Base-by-base conservation (phyloP, 768 basidiomycete genomes). In the Pulveroboletus sp. region DNA sequence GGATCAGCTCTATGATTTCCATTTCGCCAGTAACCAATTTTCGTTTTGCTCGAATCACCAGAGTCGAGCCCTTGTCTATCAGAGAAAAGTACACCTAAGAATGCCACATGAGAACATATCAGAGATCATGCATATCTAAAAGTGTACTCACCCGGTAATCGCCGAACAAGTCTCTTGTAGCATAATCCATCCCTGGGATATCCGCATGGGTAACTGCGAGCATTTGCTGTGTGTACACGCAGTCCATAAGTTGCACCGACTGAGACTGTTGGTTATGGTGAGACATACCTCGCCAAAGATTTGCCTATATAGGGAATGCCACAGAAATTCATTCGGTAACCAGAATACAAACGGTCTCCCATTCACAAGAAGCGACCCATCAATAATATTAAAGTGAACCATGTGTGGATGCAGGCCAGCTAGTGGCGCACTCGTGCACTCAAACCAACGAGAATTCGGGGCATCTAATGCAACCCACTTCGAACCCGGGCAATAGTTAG, bases 361-460 rank as follows among this genome's bases (percentile, higher is more conserved):
- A 11, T 66, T 48, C 5, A 68, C 58, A 33, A 69, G 42, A 14
- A 68, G 54, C 1, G 54, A 48, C 1, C 67, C 67, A 19, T 61
- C 55, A 6, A 78, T 50, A 3, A 79, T 31, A 45, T 81, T 70
- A 13, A 75, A 59, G 36, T 71, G 64, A 6, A 79, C 62, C 14
- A n/a, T 38, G 39, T 71, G 70, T 20, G 56, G 49, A 29, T 21
- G 17, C 43, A 12, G 25, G 13, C 29, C 58, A 49, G 17, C 37
- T 47, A 41, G 39, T 2, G 45, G 10, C 7, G 50, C 45, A 0
- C 73, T 68, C 9, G 32, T 44, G 14, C 58, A 64, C 5, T 32
- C 47, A 19, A 71, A 14, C 70, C 72, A 72, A n/a, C 60, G 63
- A 6, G 61, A 51, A 31, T 57, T 58, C 1, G 68, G 63, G 17